Base-by-base conservation (phyloP, 441 rosid species). In the Theobroma grandiflorum region DNA sequence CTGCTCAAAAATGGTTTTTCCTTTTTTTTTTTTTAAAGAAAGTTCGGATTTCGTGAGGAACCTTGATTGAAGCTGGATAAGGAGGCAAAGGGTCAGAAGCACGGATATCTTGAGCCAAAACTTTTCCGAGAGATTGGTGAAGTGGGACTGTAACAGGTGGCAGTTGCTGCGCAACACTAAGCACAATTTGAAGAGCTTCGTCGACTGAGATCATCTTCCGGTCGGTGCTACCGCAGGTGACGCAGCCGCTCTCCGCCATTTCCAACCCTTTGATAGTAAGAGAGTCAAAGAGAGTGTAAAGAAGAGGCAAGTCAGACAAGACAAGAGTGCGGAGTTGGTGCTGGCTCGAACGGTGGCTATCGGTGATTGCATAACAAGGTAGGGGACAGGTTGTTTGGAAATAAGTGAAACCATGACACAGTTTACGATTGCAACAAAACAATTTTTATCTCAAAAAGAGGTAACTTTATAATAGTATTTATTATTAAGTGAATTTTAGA, bases 81-180 rank as follows among this genome's bases (percentile, higher is more conserved):
- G 99, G 98, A 84, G 98, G 99, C 20, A 94, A 81, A 76, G 98
- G 99, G 80, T 95, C 97, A 52, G 93, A 93, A 45, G 98, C 92
- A 22, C 85, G 87, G 75, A 97, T 87, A 82, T 94, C 98, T 70
- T 95, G 91, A 53, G 94, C 98, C 80, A 95, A 85, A 12, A 95
- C 91, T 82, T 90, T 95, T 63, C 99, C 99, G 0, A 94, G 90
- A 70, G 97, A 92, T 57, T 93, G 94, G 52, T 86, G 84, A 52
- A 95, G 78, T 14, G 95, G 84, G 10, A 93, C 90, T 10, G 82
- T 43, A 22, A 89, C 84, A 1, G 96, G 93, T 43, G 88, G 86
- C 55, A 97, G 88, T 63, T 90, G 91, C 80, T 88, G 75, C 2
- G 95, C 89, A 20, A 87, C 93, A 37, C 78, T 40, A 61, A 95